These are phyloP conservation scores for Penicillium nordicum DNA, from an alignment of 2,329 filamentous ascomycete species.

Conservation along the genomic window DNA sequence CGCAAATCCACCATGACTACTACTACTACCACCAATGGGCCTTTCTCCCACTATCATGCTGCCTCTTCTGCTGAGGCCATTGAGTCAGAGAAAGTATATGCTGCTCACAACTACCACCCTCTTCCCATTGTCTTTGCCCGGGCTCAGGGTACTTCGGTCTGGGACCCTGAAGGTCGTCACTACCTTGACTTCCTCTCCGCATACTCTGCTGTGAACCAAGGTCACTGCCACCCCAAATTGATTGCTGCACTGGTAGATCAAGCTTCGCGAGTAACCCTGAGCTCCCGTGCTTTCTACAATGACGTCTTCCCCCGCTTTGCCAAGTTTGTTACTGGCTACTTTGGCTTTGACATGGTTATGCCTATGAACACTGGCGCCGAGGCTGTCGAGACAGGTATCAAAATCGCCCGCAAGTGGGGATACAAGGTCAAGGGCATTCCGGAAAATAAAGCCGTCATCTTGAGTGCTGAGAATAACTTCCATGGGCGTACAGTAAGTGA, in stretches of 20 bases:
- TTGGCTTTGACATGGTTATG: slow-evolving; percentile 95
- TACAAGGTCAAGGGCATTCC: slow-evolving; percentile 94
- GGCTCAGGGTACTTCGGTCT: slow-evolving; percentile 81
- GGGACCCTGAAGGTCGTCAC: slow-evolving; percentile 93
- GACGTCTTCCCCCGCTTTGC: slow-evolving; percentile 97
- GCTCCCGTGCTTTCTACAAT: slow-evolving; percentile 94
- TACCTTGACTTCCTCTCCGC: slow-evolving; percentile 98
- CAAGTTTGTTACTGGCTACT: slow-evolving; percentile 81
- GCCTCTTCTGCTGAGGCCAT: slow-evolving; percentile 77
- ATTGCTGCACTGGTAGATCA: slow-evolving; percentile 87
- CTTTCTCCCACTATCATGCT: slow-evolving; percentile 61
- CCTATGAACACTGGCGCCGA: slow-evolving; percentile 98
- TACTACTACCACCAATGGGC: slow-evolving; percentile 38
- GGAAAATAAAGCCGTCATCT: slow-evolving; percentile 75
- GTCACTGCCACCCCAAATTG: slow-evolving; percentile 94
- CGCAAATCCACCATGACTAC: slow-evolving; percentile 38
- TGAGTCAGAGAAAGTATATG: slow-evolving; percentile 73
- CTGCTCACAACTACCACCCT: slow-evolving; percentile 98
- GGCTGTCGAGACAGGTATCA: slow-evolving; percentile 92
- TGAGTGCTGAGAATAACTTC: slow-evolving; percentile 88
- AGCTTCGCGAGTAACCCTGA: slow-evolving; percentile 82
- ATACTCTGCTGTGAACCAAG: slow-evolving; percentile 97
- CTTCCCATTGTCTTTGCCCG: slow-evolving; percentile 89
- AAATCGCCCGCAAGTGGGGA: slow-evolving; percentile 95
- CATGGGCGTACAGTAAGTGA: slow-evolving; percentile 82